Conservation (phyloP, 2,329 filamentous ascomycete species). For the Sclerotinia minor region DNA sequence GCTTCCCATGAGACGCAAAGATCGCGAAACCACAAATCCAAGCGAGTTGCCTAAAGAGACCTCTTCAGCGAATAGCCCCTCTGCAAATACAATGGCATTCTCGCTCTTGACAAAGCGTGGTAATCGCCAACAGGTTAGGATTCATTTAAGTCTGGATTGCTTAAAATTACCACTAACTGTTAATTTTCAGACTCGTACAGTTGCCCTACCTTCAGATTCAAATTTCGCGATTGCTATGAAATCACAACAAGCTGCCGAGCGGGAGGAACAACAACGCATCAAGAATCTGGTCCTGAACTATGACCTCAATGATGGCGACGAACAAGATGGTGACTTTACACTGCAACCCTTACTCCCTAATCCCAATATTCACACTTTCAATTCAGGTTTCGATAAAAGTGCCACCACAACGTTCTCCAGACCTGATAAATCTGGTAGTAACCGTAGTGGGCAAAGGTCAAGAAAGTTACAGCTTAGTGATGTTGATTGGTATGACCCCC, state of each 20-base stretch:
- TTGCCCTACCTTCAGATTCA: conserved; percentile 87
- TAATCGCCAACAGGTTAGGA: conserved; percentile 82
- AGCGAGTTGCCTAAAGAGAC: conserved; percentile 46
- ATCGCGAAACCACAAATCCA: conserved; percentile 55
- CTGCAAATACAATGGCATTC: conserved; percentile 82
- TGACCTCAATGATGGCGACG: conserved; percentile 82
- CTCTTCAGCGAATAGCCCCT: conserved; percentile 41
- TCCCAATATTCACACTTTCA: conserved; percentile 54
- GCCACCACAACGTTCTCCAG: conserved; percentile 41
- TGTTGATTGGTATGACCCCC: conserved; percentile 82
- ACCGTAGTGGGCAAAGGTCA: conserved; percentile 71
- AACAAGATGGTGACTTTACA: conserved; percentile 69
- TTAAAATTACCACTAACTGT: conserved; percentile 26
- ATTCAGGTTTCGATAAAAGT: conserved; percentile 58
- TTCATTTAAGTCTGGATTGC: background rate
- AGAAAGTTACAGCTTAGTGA: conserved; percentile 94
- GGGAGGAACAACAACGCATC: conserved; percentile 96
- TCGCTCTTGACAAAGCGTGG: conserved; percentile 93
- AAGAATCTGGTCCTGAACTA: conserved; percentile 97
- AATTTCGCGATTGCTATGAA: conserved; percentile 96
- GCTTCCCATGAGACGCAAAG: conserved; percentile 77
- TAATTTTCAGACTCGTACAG: conserved; percentile 71
- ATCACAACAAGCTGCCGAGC: conserved; percentile 89
- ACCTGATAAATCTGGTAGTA: conserved; percentile 43
- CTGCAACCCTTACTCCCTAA: conserved; percentile 48